A percentile compares a stretch with the other conserved stretches of the same genome.
Conservation (phyloP, 768 basidiomycete species). For the Suillus paluster region DNA sequence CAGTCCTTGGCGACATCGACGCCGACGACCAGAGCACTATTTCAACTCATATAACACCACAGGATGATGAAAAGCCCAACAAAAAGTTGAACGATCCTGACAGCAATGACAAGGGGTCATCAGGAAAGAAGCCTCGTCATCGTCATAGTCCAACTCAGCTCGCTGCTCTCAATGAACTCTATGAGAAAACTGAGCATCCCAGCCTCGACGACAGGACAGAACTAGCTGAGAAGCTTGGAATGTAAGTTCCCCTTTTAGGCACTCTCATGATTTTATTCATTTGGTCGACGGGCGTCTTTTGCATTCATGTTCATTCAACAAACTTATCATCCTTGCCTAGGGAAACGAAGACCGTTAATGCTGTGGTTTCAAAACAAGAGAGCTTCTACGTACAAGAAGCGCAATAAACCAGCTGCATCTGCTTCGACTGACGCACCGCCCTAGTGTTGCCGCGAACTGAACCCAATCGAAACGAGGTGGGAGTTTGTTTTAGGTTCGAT, state of each 20-base stretch:
- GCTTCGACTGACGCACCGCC: slow-evolving; percentile 30
- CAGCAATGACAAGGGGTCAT: slow-evolving; percentile 22
- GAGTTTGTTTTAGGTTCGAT: no score
- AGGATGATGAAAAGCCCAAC: slow-evolving; percentile 30
- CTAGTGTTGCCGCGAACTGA: no score
- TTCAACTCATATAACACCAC: slow-evolving; percentile 8
- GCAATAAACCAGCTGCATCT: slow-evolving; percentile 47
- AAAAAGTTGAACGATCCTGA: slow-evolving; percentile 32
- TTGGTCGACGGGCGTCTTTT: slow-evolving; percentile 11
- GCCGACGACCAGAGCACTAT: not conserved
- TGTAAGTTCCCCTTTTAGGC: slow-evolving; percentile 55
- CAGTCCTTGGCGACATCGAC: slow-evolving; percentile 6
- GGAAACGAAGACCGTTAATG: slow-evolving; percentile 85
- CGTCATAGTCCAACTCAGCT: slow-evolving; percentile 76
- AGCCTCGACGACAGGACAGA: slow-evolving; percentile 67
- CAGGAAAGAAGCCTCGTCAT: slow-evolving; percentile 74
- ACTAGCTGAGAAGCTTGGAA: slow-evolving; percentile 73
- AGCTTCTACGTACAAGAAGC: slow-evolving; percentile 81
- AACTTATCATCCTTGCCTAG: slow-evolving; percentile 41
- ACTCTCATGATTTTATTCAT: slow-evolving; percentile 26
- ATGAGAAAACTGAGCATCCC: slow-evolving; percentile 77
- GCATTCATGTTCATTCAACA: slow-evolving; percentile 13
- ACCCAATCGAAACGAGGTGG: no score
- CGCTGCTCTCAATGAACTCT: slow-evolving; percentile 77
- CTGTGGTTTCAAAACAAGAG: slow-evolving; percentile 90